These are phyloP conservation scores for Panellus pusillus DNA, from an alignment of 768 basidiomycete genomes.

Conservation along the genomic window DNA sequence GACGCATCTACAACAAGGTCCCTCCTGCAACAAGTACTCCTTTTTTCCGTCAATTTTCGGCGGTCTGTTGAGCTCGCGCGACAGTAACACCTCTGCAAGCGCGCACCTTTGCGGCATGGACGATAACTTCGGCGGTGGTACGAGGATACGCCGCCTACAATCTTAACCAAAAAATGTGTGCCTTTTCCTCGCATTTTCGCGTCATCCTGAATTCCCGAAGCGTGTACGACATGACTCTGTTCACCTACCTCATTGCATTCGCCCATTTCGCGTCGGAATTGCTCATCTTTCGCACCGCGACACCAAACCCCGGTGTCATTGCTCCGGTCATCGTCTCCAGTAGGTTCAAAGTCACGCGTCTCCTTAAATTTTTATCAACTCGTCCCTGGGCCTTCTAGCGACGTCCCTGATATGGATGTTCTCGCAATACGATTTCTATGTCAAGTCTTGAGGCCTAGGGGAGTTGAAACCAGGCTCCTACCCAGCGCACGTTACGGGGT, in stretches of 20 bases:
- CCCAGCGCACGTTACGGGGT: no score
- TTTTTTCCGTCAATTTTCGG: background rate
- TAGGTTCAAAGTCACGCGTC: constrained; percentile 40
- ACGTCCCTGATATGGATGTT: constrained; percentile 84
- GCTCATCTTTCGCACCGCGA: constrained; percentile 77
- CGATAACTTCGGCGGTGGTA: constrained; percentile 79
- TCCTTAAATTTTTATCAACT: background rate
- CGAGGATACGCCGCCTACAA: constrained; percentile 89
- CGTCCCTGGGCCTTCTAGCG: constrained; percentile 43
- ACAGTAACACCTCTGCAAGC: constrained; percentile 86
- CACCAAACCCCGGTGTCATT: constrained; percentile 55
- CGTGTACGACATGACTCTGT: constrained; percentile 84
- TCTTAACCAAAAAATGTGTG: constrained; percentile 78
- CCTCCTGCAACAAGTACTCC: constrained; percentile 35
- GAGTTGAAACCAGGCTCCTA: no score
- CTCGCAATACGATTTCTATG: constrained; percentile 78
- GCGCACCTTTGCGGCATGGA: constrained; percentile 91
- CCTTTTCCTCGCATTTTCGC: constrained; percentile 15
- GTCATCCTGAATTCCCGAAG: constrained; percentile 41
- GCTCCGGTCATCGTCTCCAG: constrained; percentile 85
- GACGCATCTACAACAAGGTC: constrained; percentile 66
- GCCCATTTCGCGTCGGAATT: constrained; percentile 87
- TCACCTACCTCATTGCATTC: constrained; percentile 89
- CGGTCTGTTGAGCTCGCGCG: constrained; percentile 3
- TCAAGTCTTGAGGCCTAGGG: constrained; percentile 39